Evolutionary conservation across 2,329 filamentous ascomycete species (phyloP).

Genomic region (Orbilia quercus): DNA sequence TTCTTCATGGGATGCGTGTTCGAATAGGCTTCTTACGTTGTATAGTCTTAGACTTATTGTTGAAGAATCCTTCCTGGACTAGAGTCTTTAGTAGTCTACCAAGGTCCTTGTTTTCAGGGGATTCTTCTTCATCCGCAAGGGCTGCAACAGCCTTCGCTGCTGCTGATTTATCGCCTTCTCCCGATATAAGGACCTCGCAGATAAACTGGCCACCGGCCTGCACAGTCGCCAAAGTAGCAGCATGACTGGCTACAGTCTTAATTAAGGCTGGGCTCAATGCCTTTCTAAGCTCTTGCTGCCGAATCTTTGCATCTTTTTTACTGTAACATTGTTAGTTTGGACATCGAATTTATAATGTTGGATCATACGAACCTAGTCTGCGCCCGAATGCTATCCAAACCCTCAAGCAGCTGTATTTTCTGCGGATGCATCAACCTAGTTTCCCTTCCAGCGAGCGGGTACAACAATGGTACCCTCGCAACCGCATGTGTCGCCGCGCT

Average conservation of each 20-base stretch:
- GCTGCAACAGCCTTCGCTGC: slow-evolving; percentile 75
- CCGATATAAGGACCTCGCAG: slow-evolving; percentile 80
- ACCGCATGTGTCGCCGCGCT: slow-evolving; percentile 64
- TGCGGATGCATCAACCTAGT: slow-evolving; percentile 73
- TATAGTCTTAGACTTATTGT: slow-evolving; percentile 73
- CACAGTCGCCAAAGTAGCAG: slow-evolving; percentile 76
- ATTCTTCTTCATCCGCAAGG: slow-evolving; percentile 64
- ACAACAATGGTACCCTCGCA: slow-evolving; percentile 76
- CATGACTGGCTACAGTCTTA: slow-evolving; percentile 75
- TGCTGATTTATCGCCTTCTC: slow-evolving; percentile 78
- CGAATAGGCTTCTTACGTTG: slow-evolving; percentile 28
- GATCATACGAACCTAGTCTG: slow-evolving; percentile 68
- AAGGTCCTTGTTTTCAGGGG: slow-evolving; percentile 67
- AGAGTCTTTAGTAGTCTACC: slow-evolving; percentile 91
- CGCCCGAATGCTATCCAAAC: slow-evolving; percentile 81
- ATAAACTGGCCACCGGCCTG: slow-evolving; percentile 90
- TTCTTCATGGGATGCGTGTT: neutral
- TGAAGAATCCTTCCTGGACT: slow-evolving; percentile 87
- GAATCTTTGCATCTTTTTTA: slow-evolving; percentile 85
- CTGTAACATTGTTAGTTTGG: slow-evolving; percentile 64
- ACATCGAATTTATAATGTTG: neutral
- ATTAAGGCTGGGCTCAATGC: slow-evolving; percentile 80
- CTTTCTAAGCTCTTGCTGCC: slow-evolving; percentile 80
- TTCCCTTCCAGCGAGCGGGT: slow-evolving; percentile 76
- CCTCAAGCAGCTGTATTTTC: slow-evolving; percentile 77